Base-by-base conservation (phyloP, 768 basidiomycete species). In the Roridomyces roridus region DNA sequence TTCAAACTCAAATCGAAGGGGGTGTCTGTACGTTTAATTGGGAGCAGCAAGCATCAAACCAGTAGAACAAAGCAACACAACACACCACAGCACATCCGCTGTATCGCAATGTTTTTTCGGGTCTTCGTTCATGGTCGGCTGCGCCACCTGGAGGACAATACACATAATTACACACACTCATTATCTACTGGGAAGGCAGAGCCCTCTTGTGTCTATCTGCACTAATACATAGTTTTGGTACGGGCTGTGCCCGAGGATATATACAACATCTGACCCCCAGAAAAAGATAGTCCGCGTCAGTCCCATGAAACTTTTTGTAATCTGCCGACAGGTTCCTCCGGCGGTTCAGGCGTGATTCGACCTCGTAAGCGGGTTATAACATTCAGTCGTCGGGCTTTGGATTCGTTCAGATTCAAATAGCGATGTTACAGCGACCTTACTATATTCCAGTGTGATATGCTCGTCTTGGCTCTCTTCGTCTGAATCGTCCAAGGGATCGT, bases 391-490 rank as follows among this genome's bases (percentile, higher is more conserved):
- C 77, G 81, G 42, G 72, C 85, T 86, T 61, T 18, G 31, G 54
- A 42, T 37, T 3, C 6, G 25, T 44, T 40, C 20, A 45, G 18
- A 15, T 34, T 34, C 44, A 47, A 43, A 34, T 25, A 55, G 12
- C 57, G 23, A 25, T 57, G 23, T 24, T 34, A 23, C n/a, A 50
- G 24, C 5, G 2, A 10, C 21, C 52, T 65, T 65, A 88, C 90
- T 76, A 65, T 91, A 91, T 63, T 92, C 89, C 45, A 78, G 67
- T 39, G 82, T 79, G 42, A 81, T 75, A 60, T 88, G 75, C 53
- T 89, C 85, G 55, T 91, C 87, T 51, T 78, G 75, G 51, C 77
- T 70, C 65, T 92, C 91, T 35, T 88, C 87, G 62, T 92, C 90
- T 12, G 90, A 91, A 72, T 90, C 88, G 12, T 72, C 75, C 15